Conservation (phyloP, 495 filamentous ascomycete species). For the Bombardia bombarda region DNA sequence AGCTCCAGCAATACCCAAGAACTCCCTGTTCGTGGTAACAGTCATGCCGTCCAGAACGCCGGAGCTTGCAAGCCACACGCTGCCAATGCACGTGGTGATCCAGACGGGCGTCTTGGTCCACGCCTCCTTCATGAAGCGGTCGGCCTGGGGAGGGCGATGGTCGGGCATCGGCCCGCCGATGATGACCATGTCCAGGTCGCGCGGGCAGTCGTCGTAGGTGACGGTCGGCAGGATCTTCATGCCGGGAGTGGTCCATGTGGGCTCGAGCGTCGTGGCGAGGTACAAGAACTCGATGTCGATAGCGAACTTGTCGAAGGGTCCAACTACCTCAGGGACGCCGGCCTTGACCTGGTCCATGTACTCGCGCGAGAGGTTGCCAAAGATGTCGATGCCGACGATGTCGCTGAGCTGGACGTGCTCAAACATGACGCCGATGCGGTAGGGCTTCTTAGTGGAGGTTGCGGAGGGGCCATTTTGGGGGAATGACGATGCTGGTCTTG, state of each 20-base stretch:
- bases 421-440: conserved; percentile 18
- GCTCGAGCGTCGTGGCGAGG: conserved; percentile 15
- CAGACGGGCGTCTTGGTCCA: conserved; percentile 13
- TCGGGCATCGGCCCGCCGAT: conserved; percentile 14
- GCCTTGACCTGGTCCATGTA: conserved; percentile 6
- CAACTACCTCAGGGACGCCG: neutral
- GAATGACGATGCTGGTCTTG: neutral
- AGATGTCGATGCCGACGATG: conserved; percentile 17
- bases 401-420: conserved; percentile 16
- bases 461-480: neutral
- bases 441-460: conserved; percentile 4
- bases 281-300: conserved; percentile 17
- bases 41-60: conserved; percentile 12
- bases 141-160: conserved; percentile 11
- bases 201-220: conserved; percentile 17
- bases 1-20: conserved; percentile 5
- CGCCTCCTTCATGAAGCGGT: conserved; percentile 16
- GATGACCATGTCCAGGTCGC: conserved; percentile 16
- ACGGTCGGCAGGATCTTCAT: conserved; percentile 9
- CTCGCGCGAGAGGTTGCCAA: conserved; percentile 13
- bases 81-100: conserved; percentile 20
- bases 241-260: conserved; percentile 4
- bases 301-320: conserved; percentile 2
- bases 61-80: conserved; percentile 12
- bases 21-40: conserved; percentile 12